phyloP scores from a whole-genome alignment of 1,139 yeast genomes.

The Arxiozyma slooffiae region DNA sequence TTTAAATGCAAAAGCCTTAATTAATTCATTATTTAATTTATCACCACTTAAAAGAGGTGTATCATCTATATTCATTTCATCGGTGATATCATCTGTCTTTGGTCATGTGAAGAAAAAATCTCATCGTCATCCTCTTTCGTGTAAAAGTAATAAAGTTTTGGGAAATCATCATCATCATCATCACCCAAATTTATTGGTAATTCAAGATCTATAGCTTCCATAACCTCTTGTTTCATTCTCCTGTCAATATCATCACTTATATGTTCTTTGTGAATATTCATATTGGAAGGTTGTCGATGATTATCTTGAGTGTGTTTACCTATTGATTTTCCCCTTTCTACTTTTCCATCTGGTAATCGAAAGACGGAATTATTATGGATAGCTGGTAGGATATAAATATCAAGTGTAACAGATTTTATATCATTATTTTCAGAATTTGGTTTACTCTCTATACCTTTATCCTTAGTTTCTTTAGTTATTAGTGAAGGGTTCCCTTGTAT shows the following conservation, averaged over 20 bases:
- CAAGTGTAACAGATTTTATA: not conserved
- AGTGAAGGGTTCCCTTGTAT: not conserved
- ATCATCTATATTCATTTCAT: not conserved
- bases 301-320: not conserved
- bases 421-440: not conserved
- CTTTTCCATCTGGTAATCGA: not conserved
- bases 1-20: not conserved
- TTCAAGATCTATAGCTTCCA: conserved; percentile 12
- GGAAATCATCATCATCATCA: conserved; percentile 23
- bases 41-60: not conserved
- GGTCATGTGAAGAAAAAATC: conserved; percentile 18
- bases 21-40: not conserved
- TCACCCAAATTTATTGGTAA: conserved; percentile 15
- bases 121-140: conserved; percentile 27
- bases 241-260: not conserved
- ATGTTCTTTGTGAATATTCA: not conserved
- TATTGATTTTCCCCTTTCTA: not conserved
- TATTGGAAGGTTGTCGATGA: not conserved
- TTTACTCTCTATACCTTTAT: not conserved
- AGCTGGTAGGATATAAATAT: not conserved
- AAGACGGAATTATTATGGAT: not conserved
- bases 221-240: conserved; percentile 1
- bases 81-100: not conserved
- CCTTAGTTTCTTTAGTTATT: not conserved
- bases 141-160: conserved; percentile 24